These are phyloP conservation scores for Aspergillus indologenus DNA, from an alignment of 495 filamentous ascomycete genomes.

Conservation along the genomic window DNA sequence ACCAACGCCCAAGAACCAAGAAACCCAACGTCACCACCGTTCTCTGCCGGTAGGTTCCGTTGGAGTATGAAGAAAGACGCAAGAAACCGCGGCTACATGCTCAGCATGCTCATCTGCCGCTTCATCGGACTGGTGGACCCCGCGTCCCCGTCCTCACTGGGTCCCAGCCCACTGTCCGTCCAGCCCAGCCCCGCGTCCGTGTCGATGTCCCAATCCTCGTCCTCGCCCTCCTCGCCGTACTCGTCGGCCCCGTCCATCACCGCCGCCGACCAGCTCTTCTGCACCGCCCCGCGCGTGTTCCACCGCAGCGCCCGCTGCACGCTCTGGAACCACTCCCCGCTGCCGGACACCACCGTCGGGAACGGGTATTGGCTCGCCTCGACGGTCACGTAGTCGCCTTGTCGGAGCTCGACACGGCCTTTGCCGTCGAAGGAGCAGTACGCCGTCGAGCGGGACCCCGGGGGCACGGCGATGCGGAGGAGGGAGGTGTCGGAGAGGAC, in stretches of 20 bases:
- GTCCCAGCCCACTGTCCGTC: constrained; percentile 49
- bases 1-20: too few species aligned
- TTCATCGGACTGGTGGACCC: constrained; percentile 61
- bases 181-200: constrained; percentile 62
- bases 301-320: constrained; percentile 86
- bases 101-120: constrained; percentile 63
- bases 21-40: too few species aligned
- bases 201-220: constrained; percentile 70
- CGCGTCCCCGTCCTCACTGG: constrained; percentile 61
- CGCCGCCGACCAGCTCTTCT: constrained; percentile 64
- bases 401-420: constrained; percentile 81
- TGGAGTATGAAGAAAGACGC: too few species aligned
- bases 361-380: constrained; percentile 94
- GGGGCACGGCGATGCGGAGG: constrained; percentile 81
- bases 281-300: constrained; percentile 83
- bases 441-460: constrained; percentile 79
- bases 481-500: constrained; percentile 95
- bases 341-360: constrained; percentile 77
- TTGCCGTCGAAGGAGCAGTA: constrained; percentile 98
- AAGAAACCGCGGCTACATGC: constrained; percentile 33
- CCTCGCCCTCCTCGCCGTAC: constrained; percentile 37
- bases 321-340: constrained; percentile 90
- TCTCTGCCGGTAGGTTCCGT: too few species aligned
- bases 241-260: constrained; percentile 22
- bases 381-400: constrained; percentile 93